phyloP scores from a whole-genome alignment of 1,284 basidiomycete species.

The Malassezia arunalokei region DNA sequence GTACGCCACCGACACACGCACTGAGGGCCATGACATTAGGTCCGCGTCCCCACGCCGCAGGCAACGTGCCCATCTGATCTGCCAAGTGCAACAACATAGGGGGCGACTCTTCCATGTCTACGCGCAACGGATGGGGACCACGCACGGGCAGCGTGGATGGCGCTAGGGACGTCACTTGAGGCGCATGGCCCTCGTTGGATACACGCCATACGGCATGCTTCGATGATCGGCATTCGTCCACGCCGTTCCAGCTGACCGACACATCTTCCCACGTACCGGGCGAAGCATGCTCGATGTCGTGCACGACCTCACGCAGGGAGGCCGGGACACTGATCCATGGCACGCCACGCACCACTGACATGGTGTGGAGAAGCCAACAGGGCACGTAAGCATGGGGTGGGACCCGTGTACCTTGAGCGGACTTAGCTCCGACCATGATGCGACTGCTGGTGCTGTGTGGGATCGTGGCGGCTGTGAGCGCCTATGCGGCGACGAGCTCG shows the following conservation, averaged over 20 bases:
- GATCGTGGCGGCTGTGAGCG: not conserved
- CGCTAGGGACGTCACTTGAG: too few relatives aligned
- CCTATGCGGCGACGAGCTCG: not conserved
- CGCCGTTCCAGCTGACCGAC: constrained; percentile 4
- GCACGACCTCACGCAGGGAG: not conserved
- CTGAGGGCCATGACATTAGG: too few relatives aligned
- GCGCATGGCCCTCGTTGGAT: too few relatives aligned
- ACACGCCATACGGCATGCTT: not conserved
- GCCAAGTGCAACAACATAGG: too few relatives aligned
- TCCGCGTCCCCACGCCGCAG: too few relatives aligned
- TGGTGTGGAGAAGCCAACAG: not conserved
- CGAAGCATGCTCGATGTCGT: not conserved
- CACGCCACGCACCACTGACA: not conserved
- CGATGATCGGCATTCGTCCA: not conserved
- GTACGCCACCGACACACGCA: not conserved
- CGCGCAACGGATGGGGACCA: too few relatives aligned
- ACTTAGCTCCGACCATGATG: not conserved
- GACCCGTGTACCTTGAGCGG: not conserved
- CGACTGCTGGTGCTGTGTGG: not conserved
- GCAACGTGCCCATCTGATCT: too few relatives aligned
- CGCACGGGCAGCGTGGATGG: too few relatives aligned
- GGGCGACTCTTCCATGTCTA: too few relatives aligned
- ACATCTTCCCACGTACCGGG: not conserved
- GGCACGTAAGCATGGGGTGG: not conserved
- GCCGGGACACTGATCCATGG: constrained; percentile 9